A percentile compares a stretch with the other conserved stretches of the same genome.
Conservation (phyloP, 139 green algal genomes). For the Prasinococcaceae sp. region DNA sequence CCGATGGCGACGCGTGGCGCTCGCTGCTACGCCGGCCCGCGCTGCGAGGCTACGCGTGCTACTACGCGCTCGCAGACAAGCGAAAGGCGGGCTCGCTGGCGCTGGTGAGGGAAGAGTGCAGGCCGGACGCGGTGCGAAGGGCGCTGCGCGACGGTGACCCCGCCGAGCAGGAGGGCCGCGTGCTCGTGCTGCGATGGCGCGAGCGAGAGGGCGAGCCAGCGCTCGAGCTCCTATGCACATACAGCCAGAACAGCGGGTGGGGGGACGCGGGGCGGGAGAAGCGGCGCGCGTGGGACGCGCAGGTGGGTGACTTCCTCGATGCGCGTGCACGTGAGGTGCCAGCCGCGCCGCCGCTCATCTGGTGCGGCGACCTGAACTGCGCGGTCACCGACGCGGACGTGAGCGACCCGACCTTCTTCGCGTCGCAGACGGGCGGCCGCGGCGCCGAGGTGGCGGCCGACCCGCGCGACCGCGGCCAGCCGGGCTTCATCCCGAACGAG, state of each 20-base stretch:
- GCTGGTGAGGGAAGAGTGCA: no score
- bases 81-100: no score
- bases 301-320: slow-evolving; percentile 1
- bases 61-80: no score
- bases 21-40: no score
- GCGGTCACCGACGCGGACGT: slow-evolving; percentile 1
- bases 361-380: slow-evolving; percentile 6
- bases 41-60: no score
- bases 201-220: no score
- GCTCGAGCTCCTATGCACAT: slow-evolving; percentile 1
- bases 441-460: not conserved
- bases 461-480: slow-evolving; percentile 8
- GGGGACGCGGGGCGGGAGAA: not conserved
- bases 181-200: no score
- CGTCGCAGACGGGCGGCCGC: not conserved
- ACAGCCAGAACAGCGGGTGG: slow-evolving; percentile 13
- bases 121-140: no score
- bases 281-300: slow-evolving; percentile 9
- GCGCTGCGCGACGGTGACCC: no score
- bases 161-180: no score
- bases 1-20: no score
- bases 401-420: slow-evolving; percentile 8
- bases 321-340: not conserved
- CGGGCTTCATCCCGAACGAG: slow-evolving; percentile 9
- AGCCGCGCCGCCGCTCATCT: not conserved